These are phyloP conservation scores for Nectriaceae sp. DNA, from an alignment of 2,329 filamentous ascomycete species.

Conservation along the genomic window DNA sequence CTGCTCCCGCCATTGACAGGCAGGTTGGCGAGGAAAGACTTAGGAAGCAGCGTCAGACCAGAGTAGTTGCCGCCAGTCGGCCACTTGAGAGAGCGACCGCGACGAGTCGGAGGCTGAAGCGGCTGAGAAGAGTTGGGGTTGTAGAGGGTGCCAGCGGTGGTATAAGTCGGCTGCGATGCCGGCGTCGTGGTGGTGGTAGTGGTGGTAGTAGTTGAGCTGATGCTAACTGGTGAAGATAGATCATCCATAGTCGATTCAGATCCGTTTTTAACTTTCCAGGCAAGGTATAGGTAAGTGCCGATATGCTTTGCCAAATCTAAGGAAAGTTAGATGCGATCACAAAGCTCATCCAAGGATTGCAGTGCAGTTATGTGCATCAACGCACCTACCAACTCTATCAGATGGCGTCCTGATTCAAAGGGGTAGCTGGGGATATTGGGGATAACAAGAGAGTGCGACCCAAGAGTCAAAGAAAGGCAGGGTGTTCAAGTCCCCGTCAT, in stretches of 20 bases:
- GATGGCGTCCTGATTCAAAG: too few species aligned
- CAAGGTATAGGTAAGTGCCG: constrained; percentile 15
- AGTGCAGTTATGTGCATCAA: constrained; percentile 6
- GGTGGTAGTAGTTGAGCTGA: constrained; percentile 22
- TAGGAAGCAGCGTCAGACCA: constrained; percentile 39
- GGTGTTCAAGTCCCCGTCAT: too few species aligned
- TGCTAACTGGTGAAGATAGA: constrained; percentile 26
- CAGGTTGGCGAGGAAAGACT: constrained; percentile 37
- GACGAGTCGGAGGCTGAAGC: constrained; percentile 53
- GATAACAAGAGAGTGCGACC: too few species aligned
- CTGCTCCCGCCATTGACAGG: constrained; percentile 28
- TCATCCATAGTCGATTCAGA: constrained; percentile 33
- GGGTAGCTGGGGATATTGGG: too few species aligned
- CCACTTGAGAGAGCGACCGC: constrained; percentile 50
- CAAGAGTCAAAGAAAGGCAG: too few species aligned
- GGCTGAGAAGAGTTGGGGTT: constrained; percentile 48
- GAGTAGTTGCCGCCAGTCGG: constrained; percentile 29
- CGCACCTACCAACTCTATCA: too few species aligned
- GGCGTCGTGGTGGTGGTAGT: constrained; percentile 9
- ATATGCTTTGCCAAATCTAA: too few species aligned
- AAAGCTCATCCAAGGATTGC: constrained; percentile 15
- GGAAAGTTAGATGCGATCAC: constrained; percentile 33
- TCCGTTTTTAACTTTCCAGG: constrained; percentile 16
- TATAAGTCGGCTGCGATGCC: constrained; percentile 46
- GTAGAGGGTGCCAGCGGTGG: constrained; percentile 59